phyloP scores from a whole-genome alignment of 768 basidiomycete genomes.

The Russula vinacea region DNA sequence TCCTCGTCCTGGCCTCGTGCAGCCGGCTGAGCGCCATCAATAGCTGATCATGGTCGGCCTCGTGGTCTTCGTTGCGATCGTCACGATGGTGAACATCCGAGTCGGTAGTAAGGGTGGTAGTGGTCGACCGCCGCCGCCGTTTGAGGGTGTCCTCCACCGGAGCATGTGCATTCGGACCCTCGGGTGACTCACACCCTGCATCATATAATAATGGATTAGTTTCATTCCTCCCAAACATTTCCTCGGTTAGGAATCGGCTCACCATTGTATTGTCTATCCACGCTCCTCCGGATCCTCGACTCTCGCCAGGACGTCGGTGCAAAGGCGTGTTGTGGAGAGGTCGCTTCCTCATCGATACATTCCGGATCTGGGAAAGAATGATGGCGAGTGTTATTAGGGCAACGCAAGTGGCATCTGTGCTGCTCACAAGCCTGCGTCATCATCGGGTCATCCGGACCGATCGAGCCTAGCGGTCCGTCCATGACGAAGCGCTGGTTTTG shows the following conservation, averaged over 20 bases:
- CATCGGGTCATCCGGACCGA: conserved; percentile 8
- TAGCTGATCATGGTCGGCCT: conserved; percentile 1
- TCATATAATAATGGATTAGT: background rate
- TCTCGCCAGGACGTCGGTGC: background rate
- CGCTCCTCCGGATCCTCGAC: background rate
- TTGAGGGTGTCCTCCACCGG: background rate
- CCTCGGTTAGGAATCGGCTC: background rate
- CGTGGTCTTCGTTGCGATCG: background rate
- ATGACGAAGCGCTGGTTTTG: background rate
- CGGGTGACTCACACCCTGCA: background rate
- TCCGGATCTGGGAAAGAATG: background rate
- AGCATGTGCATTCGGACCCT: background rate
- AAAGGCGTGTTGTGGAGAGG: background rate
- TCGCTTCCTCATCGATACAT: background rate
- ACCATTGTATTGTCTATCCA: conserved; percentile 4
- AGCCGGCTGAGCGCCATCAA: conserved; percentile 15
- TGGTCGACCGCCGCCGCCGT: background rate
- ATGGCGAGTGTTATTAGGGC: background rate
- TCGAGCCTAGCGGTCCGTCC: background rate
- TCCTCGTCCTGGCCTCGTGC: conserved; percentile 16
- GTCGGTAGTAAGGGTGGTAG: background rate
- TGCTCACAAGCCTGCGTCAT: conserved; percentile 4
- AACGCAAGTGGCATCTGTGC: background rate
- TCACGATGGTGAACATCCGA: background rate
- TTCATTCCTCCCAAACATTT: background rate